These are phyloP conservation scores for Hyphopichia khmerensis DNA, from an alignment of 1,139 yeast species.

Conservation along the genomic window DNA sequence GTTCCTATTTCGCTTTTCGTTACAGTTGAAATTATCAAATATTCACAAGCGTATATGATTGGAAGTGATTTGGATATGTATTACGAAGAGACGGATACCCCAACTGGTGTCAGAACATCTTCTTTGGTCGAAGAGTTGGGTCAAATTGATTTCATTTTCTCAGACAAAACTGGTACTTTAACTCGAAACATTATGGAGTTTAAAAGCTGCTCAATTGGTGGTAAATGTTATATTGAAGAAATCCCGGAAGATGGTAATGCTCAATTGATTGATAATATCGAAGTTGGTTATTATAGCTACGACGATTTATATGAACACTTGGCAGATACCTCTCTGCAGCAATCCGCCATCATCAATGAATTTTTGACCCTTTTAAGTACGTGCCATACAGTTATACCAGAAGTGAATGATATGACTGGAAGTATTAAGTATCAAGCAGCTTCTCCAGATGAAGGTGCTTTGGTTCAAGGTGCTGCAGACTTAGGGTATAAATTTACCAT, in stretches of 20 bases:
- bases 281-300: conserved; percentile 77
- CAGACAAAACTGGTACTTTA: conserved; percentile 95
- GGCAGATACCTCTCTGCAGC: conserved; percentile 40
- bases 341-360: conserved; percentile 69
- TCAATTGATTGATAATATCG: conserved; percentile 71
- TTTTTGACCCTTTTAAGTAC: conserved; percentile 84
- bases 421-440: conserved; percentile 94
- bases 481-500: conserved; percentile 82
- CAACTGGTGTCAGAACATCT: conserved; percentile 93
- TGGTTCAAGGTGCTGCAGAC: conserved; percentile 89
- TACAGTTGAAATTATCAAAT: conserved; percentile 92
- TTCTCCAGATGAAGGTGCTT: conserved; percentile 98
- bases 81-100: conserved; percentile 83
- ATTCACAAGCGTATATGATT: conserved; percentile 91
- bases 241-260: conserved; percentile 90
- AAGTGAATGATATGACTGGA: conserved; percentile 57
- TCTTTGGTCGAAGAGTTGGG: conserved; percentile 95
- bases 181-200: conserved; percentile 97
- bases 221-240: conserved; percentile 81
- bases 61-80: conserved; percentile 94
- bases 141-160: conserved; percentile 90
- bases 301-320: conserved; percentile 59
- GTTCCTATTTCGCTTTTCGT: conserved; percentile 96
- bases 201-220: conserved; percentile 92
- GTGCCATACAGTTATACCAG: conserved; percentile 98